Percentiles rank a stretch among this genome's conserved stretches.
Conservation (phyloP, 2,329 filamentous ascomycete genomes). For the Trichoderma sp. region DNA sequence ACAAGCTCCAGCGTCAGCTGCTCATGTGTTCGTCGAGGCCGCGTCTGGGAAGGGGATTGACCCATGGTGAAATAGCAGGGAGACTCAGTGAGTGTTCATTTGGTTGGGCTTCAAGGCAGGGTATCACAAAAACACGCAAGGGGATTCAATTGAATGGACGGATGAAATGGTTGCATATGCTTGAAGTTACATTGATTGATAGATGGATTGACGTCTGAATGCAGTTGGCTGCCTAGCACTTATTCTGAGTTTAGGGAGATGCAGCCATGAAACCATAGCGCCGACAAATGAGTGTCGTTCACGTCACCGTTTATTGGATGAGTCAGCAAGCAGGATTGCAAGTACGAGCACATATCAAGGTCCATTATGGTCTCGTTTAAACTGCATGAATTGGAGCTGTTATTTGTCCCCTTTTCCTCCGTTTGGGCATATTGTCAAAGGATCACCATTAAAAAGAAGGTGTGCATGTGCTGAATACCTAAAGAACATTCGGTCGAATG, state of each 20-base stretch:
- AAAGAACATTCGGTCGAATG: not conserved
- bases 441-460: not conserved
- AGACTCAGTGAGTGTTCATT: not conserved
- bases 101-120: not conserved
- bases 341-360: not conserved
- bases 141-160: not conserved
- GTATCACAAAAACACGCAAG: not conserved
- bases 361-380: not conserved
- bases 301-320: not conserved
- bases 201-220: not conserved
- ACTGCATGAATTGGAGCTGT: not conserved
- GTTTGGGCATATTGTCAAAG: no score
- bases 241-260: not conserved
- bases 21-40: constrained; percentile 47
- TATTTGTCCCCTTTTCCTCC: not conserved
- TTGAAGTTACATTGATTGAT: not conserved
- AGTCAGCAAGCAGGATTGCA: not conserved
- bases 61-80: constrained; percentile 43
- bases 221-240: not conserved
- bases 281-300: not conserved
- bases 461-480: not conserved
- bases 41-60: constrained; percentile 49
- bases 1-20: constrained; percentile 52
- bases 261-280: not conserved
- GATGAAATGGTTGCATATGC: not conserved